phyloP scores from a whole-genome alignment of 139 green algal genomes.

The Tetraselmis striata region DNA sequence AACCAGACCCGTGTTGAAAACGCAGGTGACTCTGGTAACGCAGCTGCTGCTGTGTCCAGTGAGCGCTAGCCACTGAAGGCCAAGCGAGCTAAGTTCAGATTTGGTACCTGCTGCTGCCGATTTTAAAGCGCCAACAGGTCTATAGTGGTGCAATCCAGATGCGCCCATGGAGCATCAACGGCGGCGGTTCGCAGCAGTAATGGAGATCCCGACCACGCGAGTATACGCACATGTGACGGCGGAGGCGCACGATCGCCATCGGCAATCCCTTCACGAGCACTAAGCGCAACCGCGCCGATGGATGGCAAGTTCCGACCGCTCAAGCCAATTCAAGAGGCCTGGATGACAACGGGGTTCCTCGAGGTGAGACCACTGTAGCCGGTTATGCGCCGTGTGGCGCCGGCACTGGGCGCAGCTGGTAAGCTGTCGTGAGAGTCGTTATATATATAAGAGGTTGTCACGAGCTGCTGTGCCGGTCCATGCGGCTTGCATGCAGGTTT shows the following conservation, averaged over 20 bases:
- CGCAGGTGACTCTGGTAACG: background rate
- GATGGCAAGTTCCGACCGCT: background rate
- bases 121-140: too few species aligned
- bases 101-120: too few species aligned
- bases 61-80: too few species aligned
- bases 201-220: background rate
- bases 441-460: background rate
- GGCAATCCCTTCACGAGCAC: background rate
- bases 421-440: background rate
- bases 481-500: background rate
- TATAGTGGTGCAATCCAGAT: background rate
- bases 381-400: background rate
- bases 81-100: background rate
- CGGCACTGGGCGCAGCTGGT: too few species aligned
- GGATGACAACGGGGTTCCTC: background rate
- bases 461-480: background rate
- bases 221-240: background rate
- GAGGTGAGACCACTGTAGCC: background rate
- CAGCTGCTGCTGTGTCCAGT: too few species aligned
- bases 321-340: background rate
- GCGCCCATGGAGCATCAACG: background rate
- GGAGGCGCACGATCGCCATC: background rate
- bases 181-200: background rate
- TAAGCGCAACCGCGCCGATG: background rate
- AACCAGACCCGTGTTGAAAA: background rate